Evolutionary conservation across 1,139 yeast species (phyloP), one percentile per base, ranked within the genome.

Genomic region (Geotrichum fermentans): DNA sequence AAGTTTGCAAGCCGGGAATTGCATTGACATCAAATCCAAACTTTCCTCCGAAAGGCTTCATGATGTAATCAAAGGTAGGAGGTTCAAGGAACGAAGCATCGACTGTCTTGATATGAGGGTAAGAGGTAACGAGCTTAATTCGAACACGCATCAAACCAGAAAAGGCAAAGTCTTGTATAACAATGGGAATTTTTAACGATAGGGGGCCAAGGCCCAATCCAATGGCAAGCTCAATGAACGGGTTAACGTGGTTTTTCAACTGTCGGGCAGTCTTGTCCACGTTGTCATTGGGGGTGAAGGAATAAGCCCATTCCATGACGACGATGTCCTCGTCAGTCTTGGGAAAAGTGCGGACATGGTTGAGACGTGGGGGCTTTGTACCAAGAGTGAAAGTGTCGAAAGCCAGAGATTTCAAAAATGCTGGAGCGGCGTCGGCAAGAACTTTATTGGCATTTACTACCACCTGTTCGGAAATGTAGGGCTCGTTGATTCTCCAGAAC

Each of bases 301-400:
- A 82, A 49, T 84, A 72, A 47, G 83, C 82, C 96, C 96, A 92
- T 72, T 92, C 95, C 96, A 94, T 71, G 45, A 92, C 96, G 14
- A 90, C 95, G 51, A 92, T 83, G 62, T 90, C 97, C 54, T 85
- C 86, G 28, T 80, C 83, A 20, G 97, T 90, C 53, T 92, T 88
- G 43, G 82, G 84, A 60, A 89, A 78, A 1, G 97, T 87, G 63
- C 92, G 86, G 22, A 90, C 97, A 55, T 76, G 75, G 62, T 92
- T 97, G 53, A 92, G 74, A 66, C 98, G 78, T 33, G 96, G 96
- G 10, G 98, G 96, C 68, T 92, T 92, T 7, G 96, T 83, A 56
- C 98, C 98, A 16, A 85, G 78, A 8, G 97, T 90, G 62, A 92
- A 83, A 53, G 87, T 78, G 63, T 87, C 95, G 47, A 92, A 75